Evolutionary conservation across 176 grass and related monocot genomes (phyloP), one percentile per base, ranked within the genome.

Genomic region (Carex kokanica): DNA sequence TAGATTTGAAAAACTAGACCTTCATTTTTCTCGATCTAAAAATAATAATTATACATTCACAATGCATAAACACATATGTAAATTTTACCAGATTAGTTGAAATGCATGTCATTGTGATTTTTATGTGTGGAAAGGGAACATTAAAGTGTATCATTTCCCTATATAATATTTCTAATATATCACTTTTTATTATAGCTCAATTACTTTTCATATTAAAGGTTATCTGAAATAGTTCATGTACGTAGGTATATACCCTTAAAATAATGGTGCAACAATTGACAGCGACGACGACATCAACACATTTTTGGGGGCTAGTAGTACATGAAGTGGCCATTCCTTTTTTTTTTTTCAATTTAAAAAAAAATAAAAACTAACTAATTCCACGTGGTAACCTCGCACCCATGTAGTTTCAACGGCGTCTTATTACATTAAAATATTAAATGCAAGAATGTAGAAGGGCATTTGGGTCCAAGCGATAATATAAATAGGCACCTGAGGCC

Each of bases 351-450:
- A 24, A 53, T 77, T 77, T 43, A 43, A 55, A 55, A 43, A 55
- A 55, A 31, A 55, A 23, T 47, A n/a, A 70, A 43, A 70, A 41
- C 17, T 29, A 29, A 31, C 72, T 75, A 53, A 77, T 54, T 55
- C 49, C 72, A 53, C 24, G 17, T 77, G 40, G 11, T 55, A 77
- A 55, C 72, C 72, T 77, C 31, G 72, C 23, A 77, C 72, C 72
- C 45, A 29, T 55, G 71, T 25, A 75, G 47, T 75, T 47, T 49
- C 71, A 75, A 54, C 17, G 47, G 23, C 23, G 24, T 77, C 72
- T 78, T 29, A 78, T 27, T 56, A 56, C 55, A 78, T 78, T 32
- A 78, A 78, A 55, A 56, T 32, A 78, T 78, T 32, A 78, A 78
- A 55, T 31, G 13, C 6, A 20, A 78, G 31, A 78, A 18, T 31